Evolutionary conservation across 2,329 filamentous ascomycete species (phyloP).

Genomic region (Fusarium marasasianum): DNA sequence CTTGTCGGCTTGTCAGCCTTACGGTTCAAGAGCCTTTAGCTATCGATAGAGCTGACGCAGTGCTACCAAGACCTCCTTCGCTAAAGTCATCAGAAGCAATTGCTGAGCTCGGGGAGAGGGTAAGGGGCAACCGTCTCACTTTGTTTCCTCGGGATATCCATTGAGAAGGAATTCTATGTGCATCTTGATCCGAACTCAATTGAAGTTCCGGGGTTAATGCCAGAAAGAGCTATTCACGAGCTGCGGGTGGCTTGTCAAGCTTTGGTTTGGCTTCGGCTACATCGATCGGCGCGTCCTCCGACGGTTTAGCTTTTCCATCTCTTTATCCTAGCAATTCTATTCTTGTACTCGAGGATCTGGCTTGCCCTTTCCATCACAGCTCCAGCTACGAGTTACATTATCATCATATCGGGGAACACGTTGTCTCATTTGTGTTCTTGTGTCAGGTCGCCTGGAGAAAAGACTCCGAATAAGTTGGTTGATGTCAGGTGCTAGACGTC

Average conservation of each 20-base stretch:
- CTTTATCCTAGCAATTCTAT: not conserved
- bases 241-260: constrained; percentile 1
- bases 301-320: not conserved
- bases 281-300: not conserved
- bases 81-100: not conserved
- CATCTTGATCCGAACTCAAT: not conserved
- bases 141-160: not conserved
- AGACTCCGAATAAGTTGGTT: not conserved
- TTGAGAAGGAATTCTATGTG: not conserved
- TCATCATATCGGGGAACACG: rapidly evolving
- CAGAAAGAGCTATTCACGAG: not conserved
- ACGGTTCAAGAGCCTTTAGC: not conserved
- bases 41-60: not conserved
- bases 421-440: not conserved
- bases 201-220: not conserved
- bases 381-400: too few species aligned
- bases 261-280: not conserved
- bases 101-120: not conserved
- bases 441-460: not conserved
- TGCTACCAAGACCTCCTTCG: not conserved
- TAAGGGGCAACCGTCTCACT: not conserved
- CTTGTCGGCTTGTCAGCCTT: not conserved
- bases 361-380: too few species aligned
- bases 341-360: too few species aligned
- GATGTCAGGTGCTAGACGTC: not conserved